Evolutionary conservation across 192 early-diverging fungal species (phyloP).

Genomic region (Coemansia sp.): DNA sequence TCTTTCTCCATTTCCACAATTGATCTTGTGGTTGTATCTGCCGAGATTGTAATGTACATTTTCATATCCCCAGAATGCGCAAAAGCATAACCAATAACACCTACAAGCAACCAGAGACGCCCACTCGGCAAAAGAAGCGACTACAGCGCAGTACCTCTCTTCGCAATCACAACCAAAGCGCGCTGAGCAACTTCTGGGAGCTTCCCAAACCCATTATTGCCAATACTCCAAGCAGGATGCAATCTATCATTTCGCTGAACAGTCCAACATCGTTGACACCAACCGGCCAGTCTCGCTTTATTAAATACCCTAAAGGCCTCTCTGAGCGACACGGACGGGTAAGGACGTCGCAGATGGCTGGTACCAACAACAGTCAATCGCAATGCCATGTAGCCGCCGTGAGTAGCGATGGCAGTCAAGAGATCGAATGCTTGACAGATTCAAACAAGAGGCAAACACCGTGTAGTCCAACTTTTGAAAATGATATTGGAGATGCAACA

Average conservation of each 20-base stretch:
- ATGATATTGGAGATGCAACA: neutral
- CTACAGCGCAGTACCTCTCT: conserved; percentile 2
- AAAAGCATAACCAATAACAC: conserved; percentile 1
- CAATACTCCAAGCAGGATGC: conserved; percentile 11
- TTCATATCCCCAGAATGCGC: conserved; percentile 10
- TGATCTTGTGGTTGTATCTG: neutral
- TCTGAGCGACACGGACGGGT: neutral
- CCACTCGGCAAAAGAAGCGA: neutral
- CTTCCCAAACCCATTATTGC: neutral
- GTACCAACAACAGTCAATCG: neutral
- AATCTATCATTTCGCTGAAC: conserved; percentile 1
- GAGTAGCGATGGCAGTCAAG: conserved; percentile 1
- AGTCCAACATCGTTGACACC: neutral
- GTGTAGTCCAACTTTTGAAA: neutral
- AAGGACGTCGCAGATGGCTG: neutral
- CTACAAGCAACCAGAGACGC: neutral
- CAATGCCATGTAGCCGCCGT: neutral
- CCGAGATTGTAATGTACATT: neutral
- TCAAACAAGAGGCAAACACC: neutral
- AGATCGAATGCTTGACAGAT: neutral
- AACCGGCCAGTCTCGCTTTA: neutral
- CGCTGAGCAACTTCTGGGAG: conserved; percentile 19
- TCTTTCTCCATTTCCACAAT: too few species aligned
- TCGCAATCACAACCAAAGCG: conserved; percentile 4
- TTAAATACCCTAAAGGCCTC: neutral